Evolutionary conservation across 164 flowering plant genomes (phyloP), one percentile per base, ranked within the genome.

Genomic region (Sedum album): DNA sequence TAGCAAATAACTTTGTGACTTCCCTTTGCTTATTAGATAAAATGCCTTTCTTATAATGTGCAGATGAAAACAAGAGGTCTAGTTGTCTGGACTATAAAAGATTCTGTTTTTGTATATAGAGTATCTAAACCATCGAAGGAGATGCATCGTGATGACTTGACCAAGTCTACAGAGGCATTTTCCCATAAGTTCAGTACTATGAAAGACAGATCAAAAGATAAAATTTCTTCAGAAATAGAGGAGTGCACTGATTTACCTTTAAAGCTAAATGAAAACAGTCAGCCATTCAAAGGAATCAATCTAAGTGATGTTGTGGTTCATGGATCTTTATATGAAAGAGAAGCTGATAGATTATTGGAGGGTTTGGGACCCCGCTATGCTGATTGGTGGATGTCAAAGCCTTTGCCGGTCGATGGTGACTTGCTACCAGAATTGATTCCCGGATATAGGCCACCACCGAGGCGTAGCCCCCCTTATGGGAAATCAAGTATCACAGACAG

Each of bases 301-400:
- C 39, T 65, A 48, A 66, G 69, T 41, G 57, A 61, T 71, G 63
- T 38, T 21, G 69, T 35, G 63, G 68, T 77, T 17, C 74, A 60
- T 62, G 78, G 85, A 15, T 81, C 95, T 35, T 67, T 93, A 61
- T 93, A 74, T 78, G 93, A 89, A 80, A 85, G 94, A 68, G 98
- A 93, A 82, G 81, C 79, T 71, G 87, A 94, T 70, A 86, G 99
- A 75, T 75, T 94, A 76, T 76, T 94, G 84, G 89, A 91, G 71
- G 99, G 86, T n/a, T 79, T 94, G 65, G 99, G 99, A 31, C 99
- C 99, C 72, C 97, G 96, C 31, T 94, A 77, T 67, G 71, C 82
- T 74, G 96, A 94, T 71, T 94, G 99, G 99, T 94, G 99, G 99
- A 77, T 80, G 81, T 83, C 79, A 51, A 91, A 86, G 80, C 97